These are phyloP conservation scores for Clavariopsis aquatica DNA, from an alignment of 495 filamentous ascomycete genomes.

Conservation along the genomic window DNA sequence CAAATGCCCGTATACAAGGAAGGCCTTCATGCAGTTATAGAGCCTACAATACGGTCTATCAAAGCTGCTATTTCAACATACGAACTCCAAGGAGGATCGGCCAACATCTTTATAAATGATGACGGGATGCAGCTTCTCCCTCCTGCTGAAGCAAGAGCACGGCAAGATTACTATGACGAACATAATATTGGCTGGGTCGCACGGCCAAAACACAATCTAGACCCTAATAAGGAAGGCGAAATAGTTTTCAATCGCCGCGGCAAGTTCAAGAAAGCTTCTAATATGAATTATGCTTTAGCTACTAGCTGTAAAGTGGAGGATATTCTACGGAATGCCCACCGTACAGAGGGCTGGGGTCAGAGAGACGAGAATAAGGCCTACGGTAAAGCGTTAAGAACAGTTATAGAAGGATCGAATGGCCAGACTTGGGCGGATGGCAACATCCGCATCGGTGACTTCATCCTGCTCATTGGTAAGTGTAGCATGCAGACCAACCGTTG, in stretches of 20 bases:
- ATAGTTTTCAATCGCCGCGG: slow-evolving; percentile 57
- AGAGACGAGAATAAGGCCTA: slow-evolving; percentile 43
- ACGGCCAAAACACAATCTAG: slow-evolving; percentile 58
- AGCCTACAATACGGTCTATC: slow-evolving; percentile 62
- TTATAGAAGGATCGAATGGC: slow-evolving; percentile 38
- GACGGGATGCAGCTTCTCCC: slow-evolving; percentile 52
- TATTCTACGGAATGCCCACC: slow-evolving; percentile 48
- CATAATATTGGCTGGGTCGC: slow-evolving; percentile 48
- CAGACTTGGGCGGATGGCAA: slow-evolving; percentile 46
- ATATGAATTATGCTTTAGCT: slow-evolving; percentile 70
- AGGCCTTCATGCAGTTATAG: slow-evolving; percentile 62
- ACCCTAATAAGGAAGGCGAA: slow-evolving; percentile 41
- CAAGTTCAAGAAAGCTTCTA: slow-evolving; percentile 74
- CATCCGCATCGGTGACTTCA: slow-evolving; percentile 47
- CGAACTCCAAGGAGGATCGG: slow-evolving; percentile 58
- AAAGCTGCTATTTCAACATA: slow-evolving; percentile 68
- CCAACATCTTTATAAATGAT: slow-evolving; percentile 55
- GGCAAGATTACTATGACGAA: slow-evolving; percentile 59
- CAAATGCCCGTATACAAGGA: slow-evolving; percentile 79
- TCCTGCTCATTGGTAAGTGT: slow-evolving; percentile 42
- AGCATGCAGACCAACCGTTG: neutral
- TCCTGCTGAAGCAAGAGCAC: slow-evolving; percentile 55
- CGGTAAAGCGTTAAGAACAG: slow-evolving; percentile 30
- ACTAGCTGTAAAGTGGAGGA: slow-evolving; percentile 62
- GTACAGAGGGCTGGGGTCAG: slow-evolving; percentile 39